Evolutionary conservation across 2,329 filamentous ascomycete genomes (phyloP).

Genomic region (Ascochyta pisi): DNA sequence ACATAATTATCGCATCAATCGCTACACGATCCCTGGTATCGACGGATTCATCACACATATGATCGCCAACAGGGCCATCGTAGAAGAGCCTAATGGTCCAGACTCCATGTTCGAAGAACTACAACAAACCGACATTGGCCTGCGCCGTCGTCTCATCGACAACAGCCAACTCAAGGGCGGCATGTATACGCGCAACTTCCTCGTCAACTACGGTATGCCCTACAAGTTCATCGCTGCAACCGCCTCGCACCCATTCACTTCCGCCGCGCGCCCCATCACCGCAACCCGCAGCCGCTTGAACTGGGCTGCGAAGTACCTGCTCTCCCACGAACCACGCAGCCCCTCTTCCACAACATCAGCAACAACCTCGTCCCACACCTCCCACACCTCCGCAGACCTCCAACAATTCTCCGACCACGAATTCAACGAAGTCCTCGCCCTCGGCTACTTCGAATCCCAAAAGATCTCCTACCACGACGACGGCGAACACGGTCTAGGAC

Average conservation of each 20-base stretch:
- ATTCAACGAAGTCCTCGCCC: conserved; percentile 69
- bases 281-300: conserved; percentile 60
- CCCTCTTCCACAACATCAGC: background rate
- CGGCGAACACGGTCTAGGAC: conserved; percentile 67
- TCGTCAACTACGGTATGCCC: conserved; percentile 65
- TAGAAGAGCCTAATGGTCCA: conserved; percentile 61
- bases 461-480: conserved; percentile 71
- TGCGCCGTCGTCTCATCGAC: conserved; percentile 25
- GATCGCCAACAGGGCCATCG: conserved; percentile 62
- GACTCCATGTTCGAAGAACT: conserved; percentile 65
- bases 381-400: background rate
- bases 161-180: conserved; percentile 48
- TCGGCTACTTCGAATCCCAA: conserved; percentile 68
- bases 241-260: conserved; percentile 30
- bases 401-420: conserved; percentile 19
- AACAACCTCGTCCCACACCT: background rate
- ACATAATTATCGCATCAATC: conserved; percentile 52
- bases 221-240: conserved; percentile 71
- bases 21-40: conserved; percentile 57
- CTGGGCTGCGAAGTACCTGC: conserved; percentile 60
- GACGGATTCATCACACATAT: conserved; percentile 61
- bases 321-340: conserved; percentile 35
- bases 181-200: conserved; percentile 60
- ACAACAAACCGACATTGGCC: conserved; percentile 50
- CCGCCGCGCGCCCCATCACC: conserved; percentile 53